Base-by-base conservation (phyloP, 2,329 filamentous ascomycete species). In the Lachnellula occidentalis region DNA sequence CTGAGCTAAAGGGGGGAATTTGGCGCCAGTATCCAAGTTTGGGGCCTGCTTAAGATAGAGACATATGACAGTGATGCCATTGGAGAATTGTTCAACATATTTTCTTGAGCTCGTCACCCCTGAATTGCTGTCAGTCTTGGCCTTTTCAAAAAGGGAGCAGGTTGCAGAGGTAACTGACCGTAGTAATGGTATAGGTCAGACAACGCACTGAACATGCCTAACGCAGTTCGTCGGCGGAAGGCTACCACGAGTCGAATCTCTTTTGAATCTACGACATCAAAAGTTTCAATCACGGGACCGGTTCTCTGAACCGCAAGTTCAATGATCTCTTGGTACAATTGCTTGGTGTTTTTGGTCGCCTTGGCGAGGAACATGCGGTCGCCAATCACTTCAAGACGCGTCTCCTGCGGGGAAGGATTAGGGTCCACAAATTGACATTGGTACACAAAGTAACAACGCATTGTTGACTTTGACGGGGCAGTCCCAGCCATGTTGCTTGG, bases 141-240 rank as follows among this genome's bases (percentile, higher is more conserved):
- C 14, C 17, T 14, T 42, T 19, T 24, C 11, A 12, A 51, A 24
- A n/a, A 37, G n/a, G 36, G 92, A 92, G 67, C 89, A 95, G 2
- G 92, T 11, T 12, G 41, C 17, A 43, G 96, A 58, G 96, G 81
- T 31, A 54, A 37, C 45, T 27, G 37, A 43, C 94, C 92, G 69
- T 99, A 99, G 81, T 96, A 97, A 76, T 99, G 94, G 77, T 99
- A 99, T 37, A 99, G 78, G 71, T 97, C 92, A 61, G 90, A 95
- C 65, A 99, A 76, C 27, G 94, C 91, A 64, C 92, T 96, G 80
- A 99, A 99, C 66, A 99, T 78, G 60, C 94, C 94, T 64, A 90
- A 81, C 31, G 94, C 94, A 17, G 92, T 95, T 60, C 92, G 87
- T 64, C 92, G 90, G 65, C 92, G 91, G 79, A 96, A 97, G 45